Percentiles rank a stretch among this genome's conserved stretches.
phyloP scores from a whole-genome alignment of 352 stramenopile genomes.

The Halophytophthora polymorphica region DNA sequence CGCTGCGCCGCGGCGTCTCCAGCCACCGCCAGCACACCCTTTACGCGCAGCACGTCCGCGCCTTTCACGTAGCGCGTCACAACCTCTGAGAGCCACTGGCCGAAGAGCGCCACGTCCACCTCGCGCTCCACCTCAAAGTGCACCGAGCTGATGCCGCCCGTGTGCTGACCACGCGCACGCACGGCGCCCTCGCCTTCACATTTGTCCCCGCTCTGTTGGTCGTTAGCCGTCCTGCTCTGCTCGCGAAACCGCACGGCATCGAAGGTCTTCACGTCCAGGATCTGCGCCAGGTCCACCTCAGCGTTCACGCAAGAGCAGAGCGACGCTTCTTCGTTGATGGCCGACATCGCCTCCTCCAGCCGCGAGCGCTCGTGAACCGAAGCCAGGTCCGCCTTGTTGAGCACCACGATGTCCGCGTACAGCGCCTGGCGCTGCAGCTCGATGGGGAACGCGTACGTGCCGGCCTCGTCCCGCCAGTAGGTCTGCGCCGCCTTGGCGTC shows the following conservation, averaged over 20 bases:
- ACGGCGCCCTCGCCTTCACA: conserved; percentile 7
- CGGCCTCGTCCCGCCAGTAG: conserved; percentile 26
- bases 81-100: conserved; percentile 57
- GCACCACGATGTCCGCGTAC: conserved; percentile 66
- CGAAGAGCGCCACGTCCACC: conserved; percentile 48
- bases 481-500: conserved; percentile 77
- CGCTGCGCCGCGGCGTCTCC: conserved; percentile 31
- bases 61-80: conserved; percentile 53
- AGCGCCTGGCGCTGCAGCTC: conserved; percentile 62
- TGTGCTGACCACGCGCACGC: conserved; percentile 34
- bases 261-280: conserved; percentile 73
- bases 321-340: conserved; percentile 49
- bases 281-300: conserved; percentile 42
- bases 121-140: conserved; percentile 48
- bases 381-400: conserved; percentile 76
- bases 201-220: conserved; percentile 1
- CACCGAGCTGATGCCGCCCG: conserved; percentile 48
- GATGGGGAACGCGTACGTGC: conserved; percentile 41
- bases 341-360: conserved; percentile 27
- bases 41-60: conserved; percentile 58
- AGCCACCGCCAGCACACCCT: conserved; percentile 52
- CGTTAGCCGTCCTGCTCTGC: conserved; percentile 15
- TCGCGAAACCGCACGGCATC: conserved; percentile 56
- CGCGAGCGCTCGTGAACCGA: conserved; percentile 25
- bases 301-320: conserved; percentile 51